A percentile compares a stretch with the other conserved stretches of the same genome.
Evolutionary conservation across 2,329 filamentous ascomycete species (phyloP).

Genomic region (Balansia obtecta): DNA sequence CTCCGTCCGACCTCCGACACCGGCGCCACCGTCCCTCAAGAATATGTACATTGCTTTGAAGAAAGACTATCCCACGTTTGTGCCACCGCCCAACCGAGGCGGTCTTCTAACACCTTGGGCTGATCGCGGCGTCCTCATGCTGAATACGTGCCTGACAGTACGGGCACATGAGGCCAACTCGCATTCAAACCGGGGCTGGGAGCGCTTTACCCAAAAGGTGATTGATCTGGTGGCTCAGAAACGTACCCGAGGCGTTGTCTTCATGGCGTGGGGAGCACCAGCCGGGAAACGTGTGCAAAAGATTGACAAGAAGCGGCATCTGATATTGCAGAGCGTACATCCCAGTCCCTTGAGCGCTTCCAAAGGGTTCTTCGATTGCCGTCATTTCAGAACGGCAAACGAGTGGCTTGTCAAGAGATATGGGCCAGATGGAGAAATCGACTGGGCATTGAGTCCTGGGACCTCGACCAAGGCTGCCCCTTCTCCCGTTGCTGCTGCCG

Average conservation of each 20-base stretch:
- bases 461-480: conserved; percentile 19
- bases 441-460: conserved; percentile 56
- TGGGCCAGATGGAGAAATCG: conserved; percentile 66
- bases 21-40: conserved; percentile 74
- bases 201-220: conserved; percentile 79
- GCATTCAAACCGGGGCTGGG: conserved; percentile 82
- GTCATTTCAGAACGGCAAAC: conserved; percentile 72
- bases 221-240: conserved; percentile 77
- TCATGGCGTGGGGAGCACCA: conserved; percentile 84
- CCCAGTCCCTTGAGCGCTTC: conserved; percentile 84
- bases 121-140: conserved; percentile 77
- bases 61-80: conserved; percentile 77
- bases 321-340: conserved; percentile 78
- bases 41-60: conserved; percentile 89
- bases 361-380: conserved; percentile 71
- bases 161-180: conserved; percentile 78
- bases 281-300: conserved; percentile 68
- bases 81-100: conserved; percentile 59
- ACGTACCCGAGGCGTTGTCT: conserved; percentile 73
- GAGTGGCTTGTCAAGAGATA: conserved; percentile 73
- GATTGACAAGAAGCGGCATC: conserved; percentile 61
- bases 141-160: conserved; percentile 93
- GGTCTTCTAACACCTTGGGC: conserved; percentile 90
- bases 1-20: conserved; percentile 80
- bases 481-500: neutral